Percentiles rank a stretch among this genome's conserved stretches.
These are phyloP conservation scores for Lactarius vividus DNA, from an alignment of 768 basidiomycete species.

Conservation along the genomic window DNA sequence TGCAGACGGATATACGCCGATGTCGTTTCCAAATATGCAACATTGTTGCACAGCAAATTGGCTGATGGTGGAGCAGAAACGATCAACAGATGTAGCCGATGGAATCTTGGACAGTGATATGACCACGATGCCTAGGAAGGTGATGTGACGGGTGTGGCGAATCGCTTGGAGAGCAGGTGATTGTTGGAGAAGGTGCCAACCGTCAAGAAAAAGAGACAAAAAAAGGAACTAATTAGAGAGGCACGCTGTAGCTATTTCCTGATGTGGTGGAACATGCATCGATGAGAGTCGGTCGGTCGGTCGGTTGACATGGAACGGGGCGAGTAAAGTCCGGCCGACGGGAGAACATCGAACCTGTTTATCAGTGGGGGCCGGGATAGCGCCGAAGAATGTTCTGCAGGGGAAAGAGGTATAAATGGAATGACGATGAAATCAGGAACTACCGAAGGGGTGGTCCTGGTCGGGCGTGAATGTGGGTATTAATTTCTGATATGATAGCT, in stretches of 20 bases:
- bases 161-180: neutral
- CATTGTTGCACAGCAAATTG: neutral
- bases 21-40: neutral
- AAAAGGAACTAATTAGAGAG: neutral
- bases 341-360: constrained; percentile 12
- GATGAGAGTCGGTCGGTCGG: constrained; percentile 1
- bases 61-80: neutral
- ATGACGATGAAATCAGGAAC: constrained; percentile 15
- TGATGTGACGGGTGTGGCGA: constrained; percentile 1
- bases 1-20: neutral
- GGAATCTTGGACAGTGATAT: neutral
- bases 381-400: constrained; percentile 20
- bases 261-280: neutral
- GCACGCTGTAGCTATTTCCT: neutral
- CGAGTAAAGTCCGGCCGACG: constrained; percentile 25
- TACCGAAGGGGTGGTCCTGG: neutral
- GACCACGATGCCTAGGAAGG: neutral
- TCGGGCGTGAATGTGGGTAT: constrained; percentile 21
- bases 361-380: constrained; percentile 11
- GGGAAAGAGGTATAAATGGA: constrained; percentile 11
- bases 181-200: neutral
- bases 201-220: neutral
- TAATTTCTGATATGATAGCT: neutral
- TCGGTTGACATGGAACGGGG: constrained; percentile 9
- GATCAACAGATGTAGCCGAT: neutral